Conservation (phyloP, 2,329 filamentous ascomycete genomes). For the Pseudonectria foliicola region DNA sequence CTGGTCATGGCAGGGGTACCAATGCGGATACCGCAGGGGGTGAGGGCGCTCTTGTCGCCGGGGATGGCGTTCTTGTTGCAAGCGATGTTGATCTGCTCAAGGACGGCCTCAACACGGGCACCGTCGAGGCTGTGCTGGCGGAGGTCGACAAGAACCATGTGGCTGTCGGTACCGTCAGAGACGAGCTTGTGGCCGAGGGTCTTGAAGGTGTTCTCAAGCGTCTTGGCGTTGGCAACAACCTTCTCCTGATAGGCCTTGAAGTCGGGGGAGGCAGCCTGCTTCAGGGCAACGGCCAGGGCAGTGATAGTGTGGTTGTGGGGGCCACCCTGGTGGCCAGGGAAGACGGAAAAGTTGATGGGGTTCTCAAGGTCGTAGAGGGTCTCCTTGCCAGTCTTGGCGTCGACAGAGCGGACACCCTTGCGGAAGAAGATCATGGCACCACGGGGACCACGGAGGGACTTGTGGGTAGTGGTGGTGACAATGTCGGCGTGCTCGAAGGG, state of each 20-base stretch:
- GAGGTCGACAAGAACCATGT: constrained; percentile 93
- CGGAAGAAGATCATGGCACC: constrained; percentile 99
- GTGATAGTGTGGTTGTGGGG: constrained; percentile 99
- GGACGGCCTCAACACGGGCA: constrained; percentile 88
- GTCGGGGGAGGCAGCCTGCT: constrained; percentile 84
- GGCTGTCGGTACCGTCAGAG: constrained; percentile 91
- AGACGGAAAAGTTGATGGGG: constrained; percentile 98
- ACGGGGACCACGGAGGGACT: constrained; percentile 93
- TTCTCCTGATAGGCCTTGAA: constrained; percentile 93
- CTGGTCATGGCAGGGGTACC: constrained; percentile 97
- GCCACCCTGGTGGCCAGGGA: constrained; percentile 96
- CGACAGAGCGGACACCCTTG: constrained; percentile 85
- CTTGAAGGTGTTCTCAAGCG: constrained; percentile 79
- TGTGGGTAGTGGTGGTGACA: constrained; percentile 98
- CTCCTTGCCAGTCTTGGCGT: constrained; percentile 87
- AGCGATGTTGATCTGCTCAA: constrained; percentile 97
- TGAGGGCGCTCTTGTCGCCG: constrained; percentile 94
- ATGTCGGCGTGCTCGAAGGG: constrained; percentile 92
- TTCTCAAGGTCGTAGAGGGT: constrained; percentile 87
- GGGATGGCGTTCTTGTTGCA: constrained; percentile 99
- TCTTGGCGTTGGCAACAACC: constrained; percentile 89
- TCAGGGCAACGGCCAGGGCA: constrained; percentile 85
- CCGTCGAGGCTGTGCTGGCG: constrained; percentile 83
- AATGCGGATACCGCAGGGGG: constrained; percentile 89
- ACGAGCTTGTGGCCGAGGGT: constrained; percentile 88